These are phyloP conservation scores for Helotiales sp. DNA, from an alignment of 2,329 filamentous ascomycete species.

Conservation along the genomic window DNA sequence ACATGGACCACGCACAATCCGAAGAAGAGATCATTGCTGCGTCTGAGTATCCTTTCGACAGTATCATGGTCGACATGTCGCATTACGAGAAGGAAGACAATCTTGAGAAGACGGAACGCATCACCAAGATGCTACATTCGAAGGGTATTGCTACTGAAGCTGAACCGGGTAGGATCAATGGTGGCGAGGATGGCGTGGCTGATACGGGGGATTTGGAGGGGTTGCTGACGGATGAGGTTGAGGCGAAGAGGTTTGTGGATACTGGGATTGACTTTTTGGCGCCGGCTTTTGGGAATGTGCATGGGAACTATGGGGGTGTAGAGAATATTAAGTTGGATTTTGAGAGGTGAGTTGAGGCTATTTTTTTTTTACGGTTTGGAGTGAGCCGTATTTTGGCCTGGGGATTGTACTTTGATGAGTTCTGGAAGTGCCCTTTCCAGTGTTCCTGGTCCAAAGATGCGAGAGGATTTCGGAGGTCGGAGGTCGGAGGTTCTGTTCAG, in stretches of 20 bases:
- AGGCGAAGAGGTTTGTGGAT: slow-evolving; percentile 65
- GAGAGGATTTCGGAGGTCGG: too few species aligned
- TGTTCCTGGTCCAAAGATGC: background rate
- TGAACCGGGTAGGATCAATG: slow-evolving; percentile 73
- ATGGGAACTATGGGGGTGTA: slow-evolving; percentile 59
- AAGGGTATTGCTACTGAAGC: slow-evolving; percentile 72
- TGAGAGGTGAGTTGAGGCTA: slow-evolving; percentile 47
- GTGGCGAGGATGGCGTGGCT: slow-evolving; percentile 75
- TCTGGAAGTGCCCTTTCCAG: too few species aligned
- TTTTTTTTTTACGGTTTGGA: background rate
- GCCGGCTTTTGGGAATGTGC: slow-evolving; percentile 71
- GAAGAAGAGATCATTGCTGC: slow-evolving; percentile 62
- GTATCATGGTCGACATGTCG: slow-evolving; percentile 79
- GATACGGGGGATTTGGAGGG: slow-evolving; percentile 68
- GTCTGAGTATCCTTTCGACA: slow-evolving; percentile 65
- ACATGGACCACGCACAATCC: slow-evolving; percentile 71
- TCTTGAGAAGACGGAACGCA: slow-evolving; percentile 64
- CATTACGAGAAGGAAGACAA: slow-evolving; percentile 76
- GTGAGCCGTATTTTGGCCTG: background rate
- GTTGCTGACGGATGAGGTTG: slow-evolving; percentile 65
- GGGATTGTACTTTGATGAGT: too few species aligned
- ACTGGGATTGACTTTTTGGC: slow-evolving; percentile 71
- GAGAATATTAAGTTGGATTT: slow-evolving; percentile 50
- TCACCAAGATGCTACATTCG: slow-evolving; percentile 67
- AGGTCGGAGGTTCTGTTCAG: too few species aligned